These are phyloP conservation scores for Lenzites betulinus DNA, from an alignment of 768 basidiomycete genomes.

Conservation along the genomic window DNA sequence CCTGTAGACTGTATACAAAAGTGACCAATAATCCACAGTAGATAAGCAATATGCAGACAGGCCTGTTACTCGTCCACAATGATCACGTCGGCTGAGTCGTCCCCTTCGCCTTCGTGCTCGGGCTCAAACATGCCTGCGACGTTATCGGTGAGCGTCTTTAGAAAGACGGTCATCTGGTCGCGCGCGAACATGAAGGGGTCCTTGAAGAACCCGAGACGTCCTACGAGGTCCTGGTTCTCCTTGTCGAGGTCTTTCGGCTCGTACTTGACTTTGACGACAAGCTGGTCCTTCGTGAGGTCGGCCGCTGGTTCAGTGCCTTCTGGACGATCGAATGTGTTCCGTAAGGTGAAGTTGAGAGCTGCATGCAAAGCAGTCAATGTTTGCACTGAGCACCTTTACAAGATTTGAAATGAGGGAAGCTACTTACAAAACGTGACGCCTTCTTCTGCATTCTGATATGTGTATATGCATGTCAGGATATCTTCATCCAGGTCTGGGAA, in stretches of 20 bases:
- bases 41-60: conserved; percentile 30
- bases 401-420: background rate
- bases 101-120: conserved; percentile 33
- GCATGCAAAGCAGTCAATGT: background rate
- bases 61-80: conserved; percentile 26
- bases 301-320: background rate
- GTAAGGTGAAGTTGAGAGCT: conserved; percentile 60
- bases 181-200: conserved; percentile 68
- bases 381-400: no score
- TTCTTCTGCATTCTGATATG: conserved; percentile 31
- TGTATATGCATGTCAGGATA: conserved; percentile 68
- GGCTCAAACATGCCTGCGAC: conserved; percentile 42
- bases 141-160: conserved; percentile 58
- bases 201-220: conserved; percentile 61
- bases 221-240: conserved; percentile 56
- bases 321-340: conserved; percentile 9
- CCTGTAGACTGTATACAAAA: background rate
- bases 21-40: background rate
- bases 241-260: conserved; percentile 65
- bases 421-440: conserved; percentile 12
- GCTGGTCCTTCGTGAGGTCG: conserved; percentile 35
- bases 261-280: conserved; percentile 57
- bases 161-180: conserved; percentile 66
- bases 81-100: conserved; percentile 28
- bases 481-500: conserved; percentile 57